Conservation (phyloP, 1,284 basidiomycete species). For the Earliella scabrosa region DNA sequence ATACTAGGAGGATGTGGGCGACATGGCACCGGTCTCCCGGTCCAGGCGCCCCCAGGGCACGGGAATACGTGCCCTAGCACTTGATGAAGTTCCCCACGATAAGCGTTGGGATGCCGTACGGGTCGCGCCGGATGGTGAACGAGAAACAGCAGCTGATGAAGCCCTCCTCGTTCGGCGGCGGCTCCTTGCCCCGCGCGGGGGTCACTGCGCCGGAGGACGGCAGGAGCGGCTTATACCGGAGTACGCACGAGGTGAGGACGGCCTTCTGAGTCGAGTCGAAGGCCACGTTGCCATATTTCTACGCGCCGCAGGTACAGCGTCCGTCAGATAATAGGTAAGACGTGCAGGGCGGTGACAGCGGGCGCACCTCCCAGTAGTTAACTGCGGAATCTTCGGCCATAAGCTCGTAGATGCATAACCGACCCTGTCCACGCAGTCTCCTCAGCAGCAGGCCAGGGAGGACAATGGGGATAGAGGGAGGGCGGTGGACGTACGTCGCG, state of each 20-base stretch:
- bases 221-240: slow-evolving; percentile 75
- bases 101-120: slow-evolving; percentile 91
- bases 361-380: slow-evolving; percentile 93
- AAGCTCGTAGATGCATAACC: slow-evolving; percentile 95
- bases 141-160: slow-evolving; percentile 94
- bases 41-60: neutral
- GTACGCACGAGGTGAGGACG: slow-evolving; percentile 91
- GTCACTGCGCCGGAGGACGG: slow-evolving; percentile 35
- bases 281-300: slow-evolving; percentile 95
- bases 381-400: slow-evolving; percentile 97
- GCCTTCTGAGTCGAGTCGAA: slow-evolving; percentile 91
- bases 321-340: neutral
- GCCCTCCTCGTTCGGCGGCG: slow-evolving; percentile 58
- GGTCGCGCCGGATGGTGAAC: slow-evolving; percentile 92
- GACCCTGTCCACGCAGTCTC: slow-evolving; percentile 54
- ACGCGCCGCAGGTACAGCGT: neutral
- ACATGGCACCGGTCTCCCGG: no score
- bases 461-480: no score
- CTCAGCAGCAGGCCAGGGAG: slow-evolving; percentile 16
- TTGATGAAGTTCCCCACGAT: slow-evolving; percentile 88
- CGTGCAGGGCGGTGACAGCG: neutral
- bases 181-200: slow-evolving; percentile 31
- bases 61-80: slow-evolving; percentile 41
- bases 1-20: neutral
- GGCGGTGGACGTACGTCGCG: slow-evolving; percentile 62